Base-by-base conservation (phyloP, 225 moss, liverwort and hornwort genomes). In the Lunularia cruciata region DNA sequence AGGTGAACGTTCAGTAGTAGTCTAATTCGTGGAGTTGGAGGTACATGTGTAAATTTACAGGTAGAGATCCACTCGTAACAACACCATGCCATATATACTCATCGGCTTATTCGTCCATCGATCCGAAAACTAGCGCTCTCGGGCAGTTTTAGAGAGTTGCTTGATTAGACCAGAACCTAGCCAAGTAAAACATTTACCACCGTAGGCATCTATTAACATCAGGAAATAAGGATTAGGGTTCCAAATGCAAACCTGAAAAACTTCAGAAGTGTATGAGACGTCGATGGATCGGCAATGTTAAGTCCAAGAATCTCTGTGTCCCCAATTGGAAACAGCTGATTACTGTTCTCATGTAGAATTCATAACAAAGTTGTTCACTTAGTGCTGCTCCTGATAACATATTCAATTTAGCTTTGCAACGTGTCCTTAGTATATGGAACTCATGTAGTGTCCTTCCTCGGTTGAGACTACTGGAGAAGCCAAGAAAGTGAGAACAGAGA, bases 281-380 rank as follows among this genome's bases (percentile, higher is more conserved):
- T 81, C 35, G 74, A 76, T 31, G 56, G 73, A 73, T 87, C 86
- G 67, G 87, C 68, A 48, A 82, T 53, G 70, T 59, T 84, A 79
- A 92, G 89, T 9, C 76, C 69, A 56, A 84, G 63, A 49, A 77
- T 83, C 32, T 84, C 79, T 92, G 70, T 51, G 48, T 12, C 14
- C 3, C 23, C 11, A 45, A 13, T 62, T 28, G 19, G 10, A 36
- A 19, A 2, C 0, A 4, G 22, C 56, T 57, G 16, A 15, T 33
- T 33, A 12, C 57, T 32, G 32, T 57, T 23, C 12, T 54, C 27
- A 18, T 57, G 12, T 32, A n/a, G n/a, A n/a, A n/a, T n/a, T n/a
- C n/a, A n/a, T n/a, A n/a, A n/a, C n/a, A n/a, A n/a, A n/a, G n/a
- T n/a, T n/a, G n/a, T n/a, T n/a, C n/a, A n/a, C n/a, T n/a, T n/a